Percentiles rank a stretch among this genome's conserved stretches.
Evolutionary conservation across 2,329 filamentous ascomycete species (phyloP).

Genomic region (Sporothrix protearum): DNA sequence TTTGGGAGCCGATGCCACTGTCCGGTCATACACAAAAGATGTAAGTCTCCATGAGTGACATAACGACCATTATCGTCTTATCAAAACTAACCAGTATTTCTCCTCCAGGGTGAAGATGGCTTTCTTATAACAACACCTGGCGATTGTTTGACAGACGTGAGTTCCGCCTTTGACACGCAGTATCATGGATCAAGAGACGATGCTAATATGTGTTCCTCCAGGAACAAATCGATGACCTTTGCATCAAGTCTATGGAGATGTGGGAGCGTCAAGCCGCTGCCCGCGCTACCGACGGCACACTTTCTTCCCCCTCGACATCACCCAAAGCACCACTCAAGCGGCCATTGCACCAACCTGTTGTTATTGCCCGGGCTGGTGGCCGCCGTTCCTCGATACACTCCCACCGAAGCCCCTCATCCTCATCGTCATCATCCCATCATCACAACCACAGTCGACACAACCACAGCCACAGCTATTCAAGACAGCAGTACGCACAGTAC

Average conservation of each 20-base stretch:
- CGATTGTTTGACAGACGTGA: slow-evolving; percentile 57
- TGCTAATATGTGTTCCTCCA: slow-evolving; percentile 31
- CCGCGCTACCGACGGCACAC: slow-evolving; percentile 30
- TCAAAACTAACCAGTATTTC: neutral
- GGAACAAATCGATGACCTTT: slow-evolving; percentile 63
- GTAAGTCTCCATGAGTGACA: slow-evolving; percentile 36
- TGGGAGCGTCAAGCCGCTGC: slow-evolving; percentile 57
- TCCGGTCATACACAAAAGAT: slow-evolving; percentile 55
- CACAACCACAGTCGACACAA: slow-evolving; percentile 26
- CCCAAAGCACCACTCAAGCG: slow-evolving; percentile 51
- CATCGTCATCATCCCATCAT: slow-evolving; percentile 31
- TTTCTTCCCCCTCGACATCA: slow-evolving; percentile 39
- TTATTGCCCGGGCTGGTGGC: slow-evolving; percentile 45
- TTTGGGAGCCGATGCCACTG: slow-evolving; percentile 56
- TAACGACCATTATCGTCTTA: neutral
- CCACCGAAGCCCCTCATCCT: slow-evolving; percentile 30
- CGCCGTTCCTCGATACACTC: slow-evolving; percentile 28
- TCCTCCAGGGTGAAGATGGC: slow-evolving; percentile 54
- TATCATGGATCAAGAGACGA: too few relatives aligned
- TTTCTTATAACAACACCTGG: slow-evolving; percentile 58
- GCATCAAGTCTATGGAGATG: slow-evolving; percentile 55
- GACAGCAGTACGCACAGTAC: neutral
- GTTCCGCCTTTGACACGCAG: slow-evolving; percentile 28
- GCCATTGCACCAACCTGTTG: slow-evolving; percentile 54
- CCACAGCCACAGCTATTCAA: neutral